Evolutionary conservation across 2,329 filamentous ascomycete species (phyloP).

Genomic region (Scortechinia acanthostroma): DNA sequence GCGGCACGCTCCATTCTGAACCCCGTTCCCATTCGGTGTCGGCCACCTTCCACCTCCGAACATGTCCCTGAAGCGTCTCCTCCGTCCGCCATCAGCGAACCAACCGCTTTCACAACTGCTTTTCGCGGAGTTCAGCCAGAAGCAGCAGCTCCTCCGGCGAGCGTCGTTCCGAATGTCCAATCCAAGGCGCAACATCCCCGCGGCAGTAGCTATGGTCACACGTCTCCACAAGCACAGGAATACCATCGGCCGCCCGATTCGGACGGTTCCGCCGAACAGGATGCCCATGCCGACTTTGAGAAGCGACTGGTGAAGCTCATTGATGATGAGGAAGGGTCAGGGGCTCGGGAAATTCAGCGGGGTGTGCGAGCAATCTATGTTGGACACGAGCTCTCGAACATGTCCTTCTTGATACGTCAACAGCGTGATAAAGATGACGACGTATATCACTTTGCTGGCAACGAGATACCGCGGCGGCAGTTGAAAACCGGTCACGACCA

Average conservation of each 20-base stretch:
- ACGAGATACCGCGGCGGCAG: constrained; percentile 28
- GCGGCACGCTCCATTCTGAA: constrained; percentile 27
- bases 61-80: constrained; percentile 9
- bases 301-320: constrained; percentile 40
- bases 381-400: constrained; percentile 44
- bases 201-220: no score
- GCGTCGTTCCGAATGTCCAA: no score
- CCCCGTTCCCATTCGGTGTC: constrained; percentile 34
- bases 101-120: constrained; percentile 5
- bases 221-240: no score
- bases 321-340: constrained; percentile 34
- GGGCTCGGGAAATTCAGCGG: constrained; percentile 33
- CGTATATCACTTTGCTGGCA: constrained; percentile 28
- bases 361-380: constrained; percentile 42
- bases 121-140: no score
- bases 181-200: no score
- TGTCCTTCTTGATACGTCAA: constrained; percentile 44
- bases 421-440: constrained; percentile 20
- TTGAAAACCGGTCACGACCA: constrained; percentile 29
- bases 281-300: constrained; percentile 28
- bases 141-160: background rate
- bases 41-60: constrained; percentile 17
- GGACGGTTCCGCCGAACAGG: constrained; percentile 11
- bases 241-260: constrained; percentile 5
- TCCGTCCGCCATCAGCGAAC: background rate